Base-by-base conservation (phyloP, 2,329 filamentous ascomycete genomes). In the Pseudocercospora fuligena region DNA sequence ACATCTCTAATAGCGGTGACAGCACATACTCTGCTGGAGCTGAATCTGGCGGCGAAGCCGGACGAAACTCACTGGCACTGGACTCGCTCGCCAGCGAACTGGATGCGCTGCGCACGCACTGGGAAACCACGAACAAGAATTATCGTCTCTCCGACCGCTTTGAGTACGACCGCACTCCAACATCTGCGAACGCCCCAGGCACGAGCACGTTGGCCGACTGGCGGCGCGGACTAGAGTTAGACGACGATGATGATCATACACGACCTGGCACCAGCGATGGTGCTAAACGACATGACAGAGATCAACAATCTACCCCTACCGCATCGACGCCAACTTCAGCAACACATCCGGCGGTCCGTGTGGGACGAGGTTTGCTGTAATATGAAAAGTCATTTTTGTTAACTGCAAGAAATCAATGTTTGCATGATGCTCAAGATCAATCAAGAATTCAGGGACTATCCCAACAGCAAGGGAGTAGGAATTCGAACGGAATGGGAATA, bases 101-200 rank as follows among this genome's bases (percentile, higher is more conserved):
- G 7, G 95, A 99, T 78, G 91, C 92, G 12, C 85, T 99, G 57
- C 89, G 94, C 61, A 92, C 85, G 61, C 94, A 97, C 74, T 99
- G 95, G 95, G 93, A 98, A 81, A 92, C 90, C 46, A 97, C 93
- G 12, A 97, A 94, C 82, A 95, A 96, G 80, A 96, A 92, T 75
- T 97, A 98, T 79, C 90, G 95, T 25, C 83, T 97, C 75, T 89
- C 91, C 60, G 96, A 97, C 74, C 94, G 97, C 77, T 94, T 96
- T 73, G 94, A 97, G 77, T 94, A 96, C 53, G 76, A 71, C 54
- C 61, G 56, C 5, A 69, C 63, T 14, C 67, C 66, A 16, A 69
- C 63, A 46, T 64, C 61, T 11, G 63, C 63, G 31, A 61, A 64
- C 36, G 53, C 65, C 5, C 80, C 81, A 5, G 74, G 87, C 93